phyloP scores from a whole-genome alignment of 306 rosid species.

The Gastrolobium villosum region DNA sequence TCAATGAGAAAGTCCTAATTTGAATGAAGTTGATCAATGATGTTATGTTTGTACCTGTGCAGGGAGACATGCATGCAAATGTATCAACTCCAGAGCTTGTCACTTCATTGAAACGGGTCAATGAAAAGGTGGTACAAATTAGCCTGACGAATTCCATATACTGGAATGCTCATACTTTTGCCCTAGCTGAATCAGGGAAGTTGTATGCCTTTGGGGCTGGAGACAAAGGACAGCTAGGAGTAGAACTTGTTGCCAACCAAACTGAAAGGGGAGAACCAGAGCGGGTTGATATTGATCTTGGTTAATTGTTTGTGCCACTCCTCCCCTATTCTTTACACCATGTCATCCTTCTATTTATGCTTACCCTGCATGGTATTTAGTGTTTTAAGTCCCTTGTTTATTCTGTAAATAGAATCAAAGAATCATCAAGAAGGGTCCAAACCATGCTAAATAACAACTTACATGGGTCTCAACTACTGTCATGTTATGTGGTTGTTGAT shows the following conservation, averaged over 20 bases:
- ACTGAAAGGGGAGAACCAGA: conserved; percentile 76
- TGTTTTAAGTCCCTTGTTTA: conserved; percentile 54
- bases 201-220: conserved; percentile 85
- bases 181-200: conserved; percentile 84
- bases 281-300: conserved; percentile 75
- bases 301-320: conserved; percentile 46
- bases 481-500: conserved; percentile 48
- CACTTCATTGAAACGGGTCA: conserved; percentile 61
- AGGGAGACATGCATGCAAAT: conserved; percentile 67
- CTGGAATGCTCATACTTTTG: conserved; percentile 89
- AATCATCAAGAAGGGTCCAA: conserved; percentile 49
- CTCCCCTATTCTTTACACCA: conserved; percentile 30
- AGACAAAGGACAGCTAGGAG: conserved; percentile 89
- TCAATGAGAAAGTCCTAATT: neutral
- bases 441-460: conserved; percentile 43
- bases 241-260: conserved; percentile 70
- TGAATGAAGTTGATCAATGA: conserved; percentile 6
- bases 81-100: conserved; percentile 77
- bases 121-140: conserved; percentile 84
- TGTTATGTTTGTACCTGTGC: conserved; percentile 42
- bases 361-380: conserved; percentile 56
- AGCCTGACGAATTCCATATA: conserved; percentile 83
- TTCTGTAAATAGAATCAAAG: conserved; percentile 64
- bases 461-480: conserved; percentile 49
- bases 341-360: conserved; percentile 50